Conservation (phyloP, 1,139 yeast genomes). For the Hanseniaspora gamundiae region DNA sequence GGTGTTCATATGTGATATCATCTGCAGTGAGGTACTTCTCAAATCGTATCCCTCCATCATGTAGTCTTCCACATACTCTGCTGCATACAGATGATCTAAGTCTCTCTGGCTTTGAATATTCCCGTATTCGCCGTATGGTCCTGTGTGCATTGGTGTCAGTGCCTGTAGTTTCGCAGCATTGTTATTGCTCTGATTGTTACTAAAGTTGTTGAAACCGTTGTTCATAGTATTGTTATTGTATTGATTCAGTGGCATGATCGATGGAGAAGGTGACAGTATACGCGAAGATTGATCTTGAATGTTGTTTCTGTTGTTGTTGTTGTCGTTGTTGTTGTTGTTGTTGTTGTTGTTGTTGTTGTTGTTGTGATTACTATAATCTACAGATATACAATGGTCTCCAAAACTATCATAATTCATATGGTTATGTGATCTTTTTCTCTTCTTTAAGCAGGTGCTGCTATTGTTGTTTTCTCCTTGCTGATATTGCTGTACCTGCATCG, state of each 20-base stretch:
- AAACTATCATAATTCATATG: neutral
- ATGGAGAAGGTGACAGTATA: too few relatives aligned
- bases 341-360: neutral
- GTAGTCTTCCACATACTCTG: slow-evolving; percentile 2
- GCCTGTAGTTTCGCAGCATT: too few relatives aligned
- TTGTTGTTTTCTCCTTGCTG: too few relatives aligned
- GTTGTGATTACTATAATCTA: too few relatives aligned
- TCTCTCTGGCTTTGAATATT: neutral
- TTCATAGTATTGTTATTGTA: too few relatives aligned
- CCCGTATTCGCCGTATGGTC: neutral
- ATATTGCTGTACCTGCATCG: too few relatives aligned
- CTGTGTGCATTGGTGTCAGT: too few relatives aligned
- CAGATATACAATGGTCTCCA: neutral
- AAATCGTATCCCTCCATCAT: slow-evolving; percentile 1
- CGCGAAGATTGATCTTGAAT: too few relatives aligned
- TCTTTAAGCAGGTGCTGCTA: neutral
- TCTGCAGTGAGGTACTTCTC: neutral
- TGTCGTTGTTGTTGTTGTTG: neutral
- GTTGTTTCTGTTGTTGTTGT: neutral
- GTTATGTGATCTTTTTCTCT: neutral
- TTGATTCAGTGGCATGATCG: too few relatives aligned
- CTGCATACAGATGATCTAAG: neutral
- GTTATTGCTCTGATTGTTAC: too few relatives aligned
- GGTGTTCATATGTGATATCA: neutral
- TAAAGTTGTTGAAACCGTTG: too few relatives aligned